phyloP scores from a whole-genome alignment of 1,284 basidiomycete species.

The Cystobasidiaceae sp. region DNA sequence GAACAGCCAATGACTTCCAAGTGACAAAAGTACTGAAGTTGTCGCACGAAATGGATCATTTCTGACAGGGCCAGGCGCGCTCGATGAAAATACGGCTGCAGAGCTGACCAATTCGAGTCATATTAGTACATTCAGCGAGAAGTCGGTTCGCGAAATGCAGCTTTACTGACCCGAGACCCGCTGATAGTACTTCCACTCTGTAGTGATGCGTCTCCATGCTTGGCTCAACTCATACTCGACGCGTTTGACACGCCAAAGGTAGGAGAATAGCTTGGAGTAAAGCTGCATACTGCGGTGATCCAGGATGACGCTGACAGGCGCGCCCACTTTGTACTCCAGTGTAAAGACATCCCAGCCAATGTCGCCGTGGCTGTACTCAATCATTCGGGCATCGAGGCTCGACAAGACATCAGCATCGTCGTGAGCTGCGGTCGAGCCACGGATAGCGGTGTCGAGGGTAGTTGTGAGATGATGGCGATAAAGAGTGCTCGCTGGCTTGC shows the following conservation, averaged over 20 bases:
- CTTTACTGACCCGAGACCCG: conserved; percentile 59
- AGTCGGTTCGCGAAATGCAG: not conserved
- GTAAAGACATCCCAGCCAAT: conserved; percentile 70
- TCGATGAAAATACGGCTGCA: conserved; percentile 78
- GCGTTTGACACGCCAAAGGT: conserved; percentile 93
- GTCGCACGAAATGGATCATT: conserved; percentile 96
- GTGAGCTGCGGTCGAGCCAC: conserved; percentile 86
- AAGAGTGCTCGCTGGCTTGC: conserved; percentile 83
- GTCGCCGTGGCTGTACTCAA: conserved; percentile 92
- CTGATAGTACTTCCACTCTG: conserved; percentile 70
- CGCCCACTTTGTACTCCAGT: conserved; percentile 90
- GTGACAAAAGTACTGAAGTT: conserved; percentile 90
- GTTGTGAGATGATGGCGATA: conserved; percentile 96
- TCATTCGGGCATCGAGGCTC: conserved; percentile 88
- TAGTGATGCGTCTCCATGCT: conserved; percentile 79
- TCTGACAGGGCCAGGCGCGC: conserved; percentile 80
- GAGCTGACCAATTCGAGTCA: conserved; percentile 53
- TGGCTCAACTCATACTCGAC: conserved; percentile 73
- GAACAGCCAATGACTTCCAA: conserved; percentile 96
- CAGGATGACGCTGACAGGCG: conserved; percentile 91
- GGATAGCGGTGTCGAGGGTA: conserved; percentile 89
- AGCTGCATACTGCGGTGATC: conserved; percentile 81
- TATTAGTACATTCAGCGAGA: not conserved
- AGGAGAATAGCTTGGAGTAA: conserved; percentile 86
- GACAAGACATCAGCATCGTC: conserved; percentile 81